Percentiles rank a stretch among this genome's conserved stretches.
Evolutionary conservation across 805 yeast species (phyloP).

Genomic region (Pichia phayaonensis): DNA sequence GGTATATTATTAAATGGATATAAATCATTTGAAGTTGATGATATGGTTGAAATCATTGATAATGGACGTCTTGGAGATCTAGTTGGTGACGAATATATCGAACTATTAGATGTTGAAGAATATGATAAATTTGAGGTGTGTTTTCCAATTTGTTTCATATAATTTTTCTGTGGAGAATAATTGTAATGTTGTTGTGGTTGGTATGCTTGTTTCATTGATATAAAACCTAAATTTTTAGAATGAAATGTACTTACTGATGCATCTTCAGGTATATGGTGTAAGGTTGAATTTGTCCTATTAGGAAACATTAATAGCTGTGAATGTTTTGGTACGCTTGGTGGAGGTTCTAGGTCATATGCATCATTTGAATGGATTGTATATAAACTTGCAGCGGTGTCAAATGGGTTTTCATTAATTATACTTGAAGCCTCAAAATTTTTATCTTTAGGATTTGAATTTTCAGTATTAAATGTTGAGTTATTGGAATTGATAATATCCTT

Average conservation of each 20-base stretch:
- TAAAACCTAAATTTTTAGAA: slow-evolving; percentile 7
- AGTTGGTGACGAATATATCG: neutral
- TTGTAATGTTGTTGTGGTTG: neutral
- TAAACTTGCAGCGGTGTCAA: neutral
- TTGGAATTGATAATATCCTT: neutral
- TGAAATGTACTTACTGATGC: slow-evolving; percentile 13
- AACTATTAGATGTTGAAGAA: neutral
- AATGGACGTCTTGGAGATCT: slow-evolving; percentile 1
- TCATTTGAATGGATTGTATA: neutral
- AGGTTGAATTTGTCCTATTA: slow-evolving; percentile 9
- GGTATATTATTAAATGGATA: neutral
- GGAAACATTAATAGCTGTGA: slow-evolving; percentile 4
- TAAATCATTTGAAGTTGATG: neutral
- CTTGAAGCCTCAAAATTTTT: neutral
- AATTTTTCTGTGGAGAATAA: neutral
- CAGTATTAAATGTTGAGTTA: neutral
- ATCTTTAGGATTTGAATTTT: neutral
- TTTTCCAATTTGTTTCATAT: slow-evolving; percentile 3
- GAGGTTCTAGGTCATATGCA: neutral
- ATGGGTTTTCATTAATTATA: slow-evolving; percentile 3
- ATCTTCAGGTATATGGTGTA: slow-evolving; percentile 16
- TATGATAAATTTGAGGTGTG: neutral
- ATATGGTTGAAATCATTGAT: neutral
- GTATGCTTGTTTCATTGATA: slow-evolving; percentile 4
- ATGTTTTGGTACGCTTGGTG: slow-evolving; percentile 13